Base-by-base conservation (phyloP, 2,329 filamentous ascomycete species). In the Colletotrichum chlorophyti region DNA sequence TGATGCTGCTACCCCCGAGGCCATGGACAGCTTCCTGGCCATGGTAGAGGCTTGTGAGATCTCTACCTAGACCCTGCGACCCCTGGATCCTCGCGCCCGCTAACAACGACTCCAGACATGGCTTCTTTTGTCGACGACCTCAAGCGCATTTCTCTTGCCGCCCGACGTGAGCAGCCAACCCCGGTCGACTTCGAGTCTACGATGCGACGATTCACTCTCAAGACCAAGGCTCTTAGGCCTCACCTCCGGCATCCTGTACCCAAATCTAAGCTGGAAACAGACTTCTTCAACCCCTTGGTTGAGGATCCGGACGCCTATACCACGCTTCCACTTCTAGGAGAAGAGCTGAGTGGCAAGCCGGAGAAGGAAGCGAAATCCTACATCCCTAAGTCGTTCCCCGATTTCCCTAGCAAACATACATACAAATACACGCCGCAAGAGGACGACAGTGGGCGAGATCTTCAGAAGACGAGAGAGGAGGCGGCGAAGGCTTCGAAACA, bases 351-450 rank as follows among this genome's bases (percentile, higher is more conserved):
- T 57, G 86, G 86, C 32, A 77, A 79, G 54, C 65, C 74, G 2
- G 85, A 88, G 62, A 87, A 86, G 65, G 76, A 81, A 8, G 69
- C 75, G 11, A 83, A 82, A 65, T 53, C 69, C 21, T 87, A 85
- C 69, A 86, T 89, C 10, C 86, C 86, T 0, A 71, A 73, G 31
- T 77, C 78, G 0, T 86, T 89, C 48, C 86, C 86, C 1, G 76
- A 81, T 9, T 88, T 88, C 58, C 86, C 86, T 0, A 87, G 84
- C 68, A 83, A 82, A 41, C 85, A 88, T 65, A 88, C 85, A 4
- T 89, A 87, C 70, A 81, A 79, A 34, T 83, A 81, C 65, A 88
- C 85, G 0, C 81, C 82, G 2, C 78, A 80, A 29, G 76, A 82
- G 15, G 76, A 82, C 59, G 74, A 72, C 35, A 75, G 72, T 15